Evolutionary conservation across 73 alveolate species (phyloP).

Genomic region (Paramecium primaurelia): DNA sequence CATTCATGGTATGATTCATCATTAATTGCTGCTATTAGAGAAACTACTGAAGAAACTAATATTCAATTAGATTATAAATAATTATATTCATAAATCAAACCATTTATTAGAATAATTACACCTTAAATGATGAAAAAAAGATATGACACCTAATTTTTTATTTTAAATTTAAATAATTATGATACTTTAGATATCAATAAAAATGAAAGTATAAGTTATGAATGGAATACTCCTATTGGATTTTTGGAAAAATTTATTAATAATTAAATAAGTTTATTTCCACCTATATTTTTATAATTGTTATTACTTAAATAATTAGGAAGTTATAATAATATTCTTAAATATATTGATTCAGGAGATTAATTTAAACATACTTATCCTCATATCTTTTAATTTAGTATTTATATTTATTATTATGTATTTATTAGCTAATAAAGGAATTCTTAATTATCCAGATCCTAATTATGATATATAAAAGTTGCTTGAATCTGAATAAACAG

Average conservation of each 20-base stretch:
- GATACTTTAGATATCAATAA: neutral
- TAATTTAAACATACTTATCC: neutral
- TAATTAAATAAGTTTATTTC: neutral
- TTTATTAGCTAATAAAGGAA: neutral
- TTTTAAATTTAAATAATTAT: neutral
- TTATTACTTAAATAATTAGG: neutral
- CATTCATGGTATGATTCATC: neutral
- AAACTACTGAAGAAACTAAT: constrained; percentile 18
- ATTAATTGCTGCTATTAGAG: constrained; percentile 17
- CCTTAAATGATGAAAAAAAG: constrained; percentile 19
- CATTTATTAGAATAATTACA: constrained; percentile 13
- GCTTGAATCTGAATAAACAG: neutral
- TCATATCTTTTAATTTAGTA: neutral
- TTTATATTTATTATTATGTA: neutral
- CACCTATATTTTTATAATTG: neutral
- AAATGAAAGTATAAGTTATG: neutral
- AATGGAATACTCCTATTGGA: constrained; percentile 17
- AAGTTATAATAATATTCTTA: neutral
- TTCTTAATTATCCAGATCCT: neutral
- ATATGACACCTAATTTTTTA: neutral
- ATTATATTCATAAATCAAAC: neutral
- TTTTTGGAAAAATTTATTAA: neutral
- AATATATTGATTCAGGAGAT: neutral
- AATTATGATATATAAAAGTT: neutral
- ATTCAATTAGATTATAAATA: neutral